A percentile compares a stretch with the other conserved stretches of the same genome.
These are phyloP conservation scores for Sanchytrium tribonematis DNA, from an alignment of 371 early-diverging fungal species.

Conservation along the genomic window DNA sequence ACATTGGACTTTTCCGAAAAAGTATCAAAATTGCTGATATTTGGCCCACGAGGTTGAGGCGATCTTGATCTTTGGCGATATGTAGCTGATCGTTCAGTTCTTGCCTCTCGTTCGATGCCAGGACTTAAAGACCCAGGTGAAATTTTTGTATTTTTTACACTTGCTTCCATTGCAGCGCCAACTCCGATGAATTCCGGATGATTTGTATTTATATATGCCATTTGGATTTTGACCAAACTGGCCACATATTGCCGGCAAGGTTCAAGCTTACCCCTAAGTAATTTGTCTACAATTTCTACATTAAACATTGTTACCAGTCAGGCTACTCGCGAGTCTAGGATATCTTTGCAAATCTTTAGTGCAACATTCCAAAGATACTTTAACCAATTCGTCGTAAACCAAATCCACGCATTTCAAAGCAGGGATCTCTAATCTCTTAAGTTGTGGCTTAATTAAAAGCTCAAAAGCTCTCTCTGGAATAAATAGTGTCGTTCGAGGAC, in stretches of 20 bases:
- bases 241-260: constrained; percentile 35
- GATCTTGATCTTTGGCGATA: neutral
- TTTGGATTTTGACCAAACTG: constrained; percentile 50
- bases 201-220: constrained; percentile 67
- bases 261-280: constrained; percentile 41
- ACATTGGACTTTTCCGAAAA: neutral
- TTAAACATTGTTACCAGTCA: neutral
- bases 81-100: neutral
- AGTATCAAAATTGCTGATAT: neutral
- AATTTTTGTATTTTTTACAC: constrained; percentile 1
- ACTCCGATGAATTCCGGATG: constrained; percentile 69
- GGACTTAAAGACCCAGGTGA: neutral
- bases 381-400: constrained; percentile 59
- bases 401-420: constrained; percentile 50
- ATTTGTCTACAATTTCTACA: constrained; percentile 39
- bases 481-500: constrained; percentile 55
- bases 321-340: constrained; percentile 23
- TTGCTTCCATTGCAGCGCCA: constrained; percentile 21
- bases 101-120: constrained; percentile 2
- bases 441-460: constrained; percentile 49
- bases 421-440: constrained; percentile 44
- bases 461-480: constrained; percentile 73
- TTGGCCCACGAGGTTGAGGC: neutral
- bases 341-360: constrained; percentile 35
- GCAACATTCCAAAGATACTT: constrained; percentile 17